These are phyloP conservation scores for Nicotiana otophora DNA, from an alignment of 257 asterid species.

Conservation along the genomic window DNA sequence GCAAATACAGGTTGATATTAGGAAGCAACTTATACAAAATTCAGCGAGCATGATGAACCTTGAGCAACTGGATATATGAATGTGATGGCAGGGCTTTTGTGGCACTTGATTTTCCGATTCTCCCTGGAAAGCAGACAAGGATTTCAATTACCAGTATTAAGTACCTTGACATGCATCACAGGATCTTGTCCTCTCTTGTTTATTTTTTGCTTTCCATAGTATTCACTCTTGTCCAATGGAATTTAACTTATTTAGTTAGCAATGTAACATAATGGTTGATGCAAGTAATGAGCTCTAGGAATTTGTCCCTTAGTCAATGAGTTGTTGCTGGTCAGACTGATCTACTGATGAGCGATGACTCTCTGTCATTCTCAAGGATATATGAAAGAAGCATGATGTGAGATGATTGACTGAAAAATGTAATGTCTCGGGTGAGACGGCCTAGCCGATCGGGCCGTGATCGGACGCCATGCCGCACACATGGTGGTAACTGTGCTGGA, in stretches of 20 bases:
- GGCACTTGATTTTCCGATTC: background rate
- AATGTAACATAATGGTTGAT: background rate
- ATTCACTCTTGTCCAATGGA: background rate
- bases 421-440: too few relatives aligned
- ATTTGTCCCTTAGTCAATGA: background rate
- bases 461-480: too few relatives aligned
- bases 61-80: slow-evolving; percentile 73
- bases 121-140: background rate
- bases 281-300: background rate
- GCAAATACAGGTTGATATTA: slow-evolving; percentile 60
- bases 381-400: background rate
- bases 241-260: background rate
- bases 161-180: background rate
- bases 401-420: too few relatives aligned
- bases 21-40: slow-evolving; percentile 71
- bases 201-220: background rate
- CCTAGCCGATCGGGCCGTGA: too few relatives aligned
- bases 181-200: background rate
- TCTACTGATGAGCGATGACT: background rate
- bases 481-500: too few relatives aligned
- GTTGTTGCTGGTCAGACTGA: background rate
- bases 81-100: background rate
- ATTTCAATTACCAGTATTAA: background rate
- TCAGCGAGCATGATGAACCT: slow-evolving; percentile 49
- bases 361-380: background rate